Percentiles rank a stretch among this genome's conserved stretches.
These are phyloP conservation scores for Aspergillus carlsbadensis DNA, from an alignment of 495 filamentous ascomycete species.

Conservation along the genomic window DNA sequence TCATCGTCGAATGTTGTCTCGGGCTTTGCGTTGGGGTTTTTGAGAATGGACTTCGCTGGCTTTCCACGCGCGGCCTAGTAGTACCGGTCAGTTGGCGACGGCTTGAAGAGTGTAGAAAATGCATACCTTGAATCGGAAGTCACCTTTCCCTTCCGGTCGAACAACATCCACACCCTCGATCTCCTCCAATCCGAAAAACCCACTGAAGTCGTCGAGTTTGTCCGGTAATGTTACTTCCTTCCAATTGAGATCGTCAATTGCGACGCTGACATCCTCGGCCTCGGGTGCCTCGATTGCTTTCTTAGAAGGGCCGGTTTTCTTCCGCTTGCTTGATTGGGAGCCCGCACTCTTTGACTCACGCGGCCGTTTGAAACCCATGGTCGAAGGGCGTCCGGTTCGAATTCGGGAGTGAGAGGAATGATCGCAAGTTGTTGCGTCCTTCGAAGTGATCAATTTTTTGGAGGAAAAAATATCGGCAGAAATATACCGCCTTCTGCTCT, in stretches of 20 bases:
- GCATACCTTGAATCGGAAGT: slow-evolving; percentile 49
- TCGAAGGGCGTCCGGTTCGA: not conserved
- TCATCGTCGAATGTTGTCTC: slow-evolving; percentile 44
- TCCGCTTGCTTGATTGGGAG: slow-evolving; percentile 46
- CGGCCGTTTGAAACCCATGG: slow-evolving; percentile 50
- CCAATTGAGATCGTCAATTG: slow-evolving; percentile 75
- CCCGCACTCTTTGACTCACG: slow-evolving; percentile 39
- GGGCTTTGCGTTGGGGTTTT: slow-evolving; percentile 19
- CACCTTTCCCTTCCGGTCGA: slow-evolving; percentile 32
- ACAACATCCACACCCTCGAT: slow-evolving; percentile 86
- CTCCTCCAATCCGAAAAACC: slow-evolving; percentile 92
- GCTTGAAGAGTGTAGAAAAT: not conserved
- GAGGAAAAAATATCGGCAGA: slow-evolving; percentile 43
- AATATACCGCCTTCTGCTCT: slow-evolving; percentile 30
- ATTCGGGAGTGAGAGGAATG: not conserved
- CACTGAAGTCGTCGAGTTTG: slow-evolving; percentile 85
- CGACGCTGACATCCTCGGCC: slow-evolving; percentile 29
- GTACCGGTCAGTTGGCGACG: not conserved
- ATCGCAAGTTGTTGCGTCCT: slow-evolving; percentile 4
- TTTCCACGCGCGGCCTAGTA: slow-evolving; percentile 37
- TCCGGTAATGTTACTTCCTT: slow-evolving; percentile 79
- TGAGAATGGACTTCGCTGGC: slow-evolving; percentile 38
- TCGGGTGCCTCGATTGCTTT: slow-evolving; percentile 15
- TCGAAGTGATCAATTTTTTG: slow-evolving; percentile 16
- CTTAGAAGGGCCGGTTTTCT: slow-evolving; percentile 41